These are phyloP conservation scores for Drechslerella coelobrocha DNA, from an alignment of 2,329 filamentous ascomycete genomes.

Conservation along the genomic window DNA sequence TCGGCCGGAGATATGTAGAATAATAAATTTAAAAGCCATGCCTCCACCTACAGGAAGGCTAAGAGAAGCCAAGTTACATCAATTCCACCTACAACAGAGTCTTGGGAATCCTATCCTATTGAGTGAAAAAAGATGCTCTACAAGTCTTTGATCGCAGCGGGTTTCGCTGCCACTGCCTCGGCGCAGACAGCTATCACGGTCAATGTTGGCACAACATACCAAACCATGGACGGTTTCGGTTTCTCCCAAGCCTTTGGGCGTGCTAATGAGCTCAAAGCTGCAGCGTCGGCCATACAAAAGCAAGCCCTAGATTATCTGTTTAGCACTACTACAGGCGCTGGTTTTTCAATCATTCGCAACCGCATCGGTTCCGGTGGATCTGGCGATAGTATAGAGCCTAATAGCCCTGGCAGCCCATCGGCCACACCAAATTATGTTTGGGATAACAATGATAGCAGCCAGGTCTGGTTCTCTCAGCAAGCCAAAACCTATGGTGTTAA, in stretches of 20 bases:
- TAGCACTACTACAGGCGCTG: conserved; percentile 61
- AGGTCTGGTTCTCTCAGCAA: conserved; percentile 48
- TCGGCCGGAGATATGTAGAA: too few relatives aligned
- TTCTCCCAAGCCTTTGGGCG: conserved; percentile 62
- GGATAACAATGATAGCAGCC: conserved; percentile 30
- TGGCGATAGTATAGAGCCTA: conserved; percentile 57
- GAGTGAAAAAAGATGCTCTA: conserved; percentile 4
- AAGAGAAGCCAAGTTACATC: too few relatives aligned
- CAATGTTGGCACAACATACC: conserved; percentile 59
- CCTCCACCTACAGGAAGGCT: too few relatives aligned
- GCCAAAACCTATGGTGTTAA: conserved; percentile 28
- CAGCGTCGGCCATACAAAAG: conserved; percentile 59
- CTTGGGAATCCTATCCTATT: too few relatives aligned
- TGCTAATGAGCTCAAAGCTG: conserved; percentile 60
- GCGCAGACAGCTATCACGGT: conserved; percentile 57
- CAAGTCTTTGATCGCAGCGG: conserved; percentile 15
- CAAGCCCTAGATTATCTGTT: conserved; percentile 61
- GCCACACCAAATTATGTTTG: conserved; percentile 32
- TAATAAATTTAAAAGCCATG: too few relatives aligned
- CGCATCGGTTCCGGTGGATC: conserved; percentile 61
- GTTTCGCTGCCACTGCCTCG: conserved; percentile 27
- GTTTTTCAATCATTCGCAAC: conserved; percentile 61
- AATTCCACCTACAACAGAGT: too few relatives aligned
- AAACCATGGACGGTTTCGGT: conserved; percentile 62
- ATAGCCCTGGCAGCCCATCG: conserved; percentile 17